Evolutionary conservation across 1,284 basidiomycete genomes (phyloP).

Genomic region (Leccinum solheimii): DNA sequence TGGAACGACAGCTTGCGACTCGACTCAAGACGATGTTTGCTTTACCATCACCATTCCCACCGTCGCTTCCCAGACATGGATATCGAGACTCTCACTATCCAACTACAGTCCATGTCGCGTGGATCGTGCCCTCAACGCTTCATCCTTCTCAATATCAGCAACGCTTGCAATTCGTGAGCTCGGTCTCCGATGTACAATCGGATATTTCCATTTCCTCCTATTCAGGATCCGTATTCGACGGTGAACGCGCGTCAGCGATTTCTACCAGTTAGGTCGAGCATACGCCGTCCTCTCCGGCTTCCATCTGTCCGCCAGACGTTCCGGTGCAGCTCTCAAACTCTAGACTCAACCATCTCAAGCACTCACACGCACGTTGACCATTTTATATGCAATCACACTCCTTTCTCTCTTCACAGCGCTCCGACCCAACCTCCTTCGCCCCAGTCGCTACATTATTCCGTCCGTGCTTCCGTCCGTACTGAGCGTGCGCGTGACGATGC

Average conservation of each 20-base stretch:
- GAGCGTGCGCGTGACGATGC: too few relatives aligned
- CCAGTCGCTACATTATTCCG: too few relatives aligned
- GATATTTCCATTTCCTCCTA: slow-evolving; percentile 42
- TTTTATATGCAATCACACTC: slow-evolving; percentile 81
- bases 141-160: slow-evolving; percentile 11
- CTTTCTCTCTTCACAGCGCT: slow-evolving; percentile 80
- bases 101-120: too few relatives aligned
- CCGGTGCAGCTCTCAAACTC: slow-evolving; percentile 39
- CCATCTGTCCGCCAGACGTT: slow-evolving; percentile 3
- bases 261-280: slow-evolving; percentile 58
- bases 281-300: slow-evolving; percentile 29
- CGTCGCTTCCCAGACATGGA: too few relatives aligned
- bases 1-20: too few relatives aligned
- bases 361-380: slow-evolving; percentile 83
- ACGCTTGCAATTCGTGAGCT: slow-evolving; percentile 34
- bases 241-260: slow-evolving; percentile 30
- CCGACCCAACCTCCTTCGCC: slow-evolving; percentile 79
- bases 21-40: too few relatives aligned
- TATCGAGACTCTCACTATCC: too few relatives aligned
- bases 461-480: too few relatives aligned
- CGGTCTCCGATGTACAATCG: slow-evolving; percentile 48
- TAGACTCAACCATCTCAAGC: slow-evolving; percentile 48
- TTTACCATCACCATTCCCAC: too few relatives aligned
- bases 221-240: slow-evolving; percentile 29
- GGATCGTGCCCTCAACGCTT: too few relatives aligned